Conservation (phyloP, 2,329 filamentous ascomycete species). For the Penicillium sp. region DNA sequence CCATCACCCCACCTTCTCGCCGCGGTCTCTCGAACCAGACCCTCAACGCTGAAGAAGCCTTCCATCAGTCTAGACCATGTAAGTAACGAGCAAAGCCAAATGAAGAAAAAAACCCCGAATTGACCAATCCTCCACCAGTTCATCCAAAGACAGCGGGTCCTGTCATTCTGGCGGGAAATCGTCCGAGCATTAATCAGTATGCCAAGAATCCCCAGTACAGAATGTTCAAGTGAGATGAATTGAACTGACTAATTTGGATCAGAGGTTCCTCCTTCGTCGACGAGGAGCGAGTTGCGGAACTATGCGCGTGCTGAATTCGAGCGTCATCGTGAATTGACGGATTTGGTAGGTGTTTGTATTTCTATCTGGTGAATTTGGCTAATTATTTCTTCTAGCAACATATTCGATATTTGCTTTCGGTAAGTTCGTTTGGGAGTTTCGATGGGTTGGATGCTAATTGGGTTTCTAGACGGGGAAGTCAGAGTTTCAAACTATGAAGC, state of each 20-base stretch:
- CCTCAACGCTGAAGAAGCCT: conserved; percentile 39
- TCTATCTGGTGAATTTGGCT: not conserved
- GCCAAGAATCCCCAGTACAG: not conserved
- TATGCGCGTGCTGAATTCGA: conserved; percentile 49
- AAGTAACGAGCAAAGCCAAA: conserved; percentile 10
- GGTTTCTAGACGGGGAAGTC: conserved; percentile 44
- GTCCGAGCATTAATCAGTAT: conserved; percentile 42
- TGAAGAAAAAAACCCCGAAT: not conserved
- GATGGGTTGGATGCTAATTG: conserved; percentile 6
- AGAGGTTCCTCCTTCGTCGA: conserved; percentile 44
- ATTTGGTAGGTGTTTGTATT: conserved; percentile 35
- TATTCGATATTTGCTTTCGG: conserved; percentile 49
- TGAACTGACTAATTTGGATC: not conserved
- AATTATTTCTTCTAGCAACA: conserved; percentile 31
- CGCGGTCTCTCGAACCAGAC: conserved; percentile 28
- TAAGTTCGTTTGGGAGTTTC: conserved; percentile 13
- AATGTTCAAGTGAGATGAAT: not conserved
- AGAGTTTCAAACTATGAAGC: conserved; percentile 49
- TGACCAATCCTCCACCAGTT: conserved; percentile 30
- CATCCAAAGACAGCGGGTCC: conserved; percentile 44
- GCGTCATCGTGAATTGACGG: conserved; percentile 44
- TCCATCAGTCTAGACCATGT: conserved; percentile 43
- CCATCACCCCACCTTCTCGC: conserved; percentile 30
- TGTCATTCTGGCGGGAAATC: conserved; percentile 48
- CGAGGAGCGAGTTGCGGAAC: conserved; percentile 42